Evolutionary conservation across 1,139 yeast genomes (phyloP), one percentile per base, ranked within the genome.

Genomic region (Hyphopichia buzzinii): DNA sequence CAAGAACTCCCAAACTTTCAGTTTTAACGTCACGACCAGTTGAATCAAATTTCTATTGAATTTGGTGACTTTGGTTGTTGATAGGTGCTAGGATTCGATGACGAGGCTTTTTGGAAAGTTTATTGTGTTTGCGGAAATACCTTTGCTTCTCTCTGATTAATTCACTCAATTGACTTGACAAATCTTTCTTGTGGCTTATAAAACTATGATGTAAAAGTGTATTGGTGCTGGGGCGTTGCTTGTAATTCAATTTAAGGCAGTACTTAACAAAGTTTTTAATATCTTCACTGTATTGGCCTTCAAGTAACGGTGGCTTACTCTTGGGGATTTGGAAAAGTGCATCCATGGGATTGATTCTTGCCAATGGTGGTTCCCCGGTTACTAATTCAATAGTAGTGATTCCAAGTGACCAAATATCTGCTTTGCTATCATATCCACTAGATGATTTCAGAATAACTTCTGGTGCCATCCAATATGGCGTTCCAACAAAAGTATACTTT

Each of bases 391-490:
- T 81, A 1, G 84, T 75, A 1, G 95, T 87, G 34, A 87, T 86
- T 0, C 95, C 96, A 3, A 85, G 66, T 1, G 95, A 85, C 96
- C 96, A 87, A 36, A 87, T 83, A 53, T 87, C 96, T 3, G 88
- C 94, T 52, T 82, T 85, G 47, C 81, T 84, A 53, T 84, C 73
- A 52, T 87, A 84, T 1, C 90, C 90, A 13, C 59, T 58, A 21
- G 52, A 49, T 12, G 62, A 53, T 38, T 75, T 61, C 3, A 64
- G 53, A 17, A 87, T 82, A 22, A 86, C 84, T 52, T 87, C 96
- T 0, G 95, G 96, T 0, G 95, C 95, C 95, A 87, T 87, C 95
- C 95, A 87, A 57, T 79, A 85, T 14, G 95, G 95, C 0, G 95
- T 86, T 0, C 96, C 96, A 25, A 86, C 95, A 67, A 86, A 82